Evolutionary conservation across 1,139 yeast species (phyloP).

Genomic region (Yamadazyma blattariae): DNA sequence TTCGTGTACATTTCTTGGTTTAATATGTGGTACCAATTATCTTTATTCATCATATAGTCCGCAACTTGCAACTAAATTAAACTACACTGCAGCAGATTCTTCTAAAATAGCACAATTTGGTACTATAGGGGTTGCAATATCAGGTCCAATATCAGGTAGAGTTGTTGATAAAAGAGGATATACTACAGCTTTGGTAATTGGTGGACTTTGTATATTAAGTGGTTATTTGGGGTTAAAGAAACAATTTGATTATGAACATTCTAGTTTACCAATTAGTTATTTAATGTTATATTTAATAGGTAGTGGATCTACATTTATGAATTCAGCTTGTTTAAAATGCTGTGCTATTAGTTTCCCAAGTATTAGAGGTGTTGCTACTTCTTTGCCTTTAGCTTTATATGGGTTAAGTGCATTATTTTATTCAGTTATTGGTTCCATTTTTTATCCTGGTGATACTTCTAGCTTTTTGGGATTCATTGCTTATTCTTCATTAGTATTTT

Average conservation of each 20-base stretch:
- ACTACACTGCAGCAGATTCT: constrained; percentile 52
- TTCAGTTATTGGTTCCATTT: constrained; percentile 45
- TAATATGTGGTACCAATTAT: constrained; percentile 61
- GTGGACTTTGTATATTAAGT: constrained; percentile 38
- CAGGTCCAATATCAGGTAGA: constrained; percentile 58
- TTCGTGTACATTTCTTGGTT: constrained; percentile 49
- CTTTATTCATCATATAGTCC: constrained; percentile 63
- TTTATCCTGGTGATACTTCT: constrained; percentile 52
- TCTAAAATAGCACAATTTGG: constrained; percentile 59
- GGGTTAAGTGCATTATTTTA: constrained; percentile 60
- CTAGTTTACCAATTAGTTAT: constrained; percentile 34
- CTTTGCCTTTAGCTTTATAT: constrained; percentile 56
- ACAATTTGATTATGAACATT: constrained; percentile 36
- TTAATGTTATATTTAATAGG: constrained; percentile 45
- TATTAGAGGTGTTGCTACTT: constrained; percentile 57
- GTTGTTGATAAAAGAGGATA: constrained; percentile 58
- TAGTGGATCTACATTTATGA: constrained; percentile 52
- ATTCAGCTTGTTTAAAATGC: constrained; percentile 53
- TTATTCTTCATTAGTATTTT: constrained; percentile 36
- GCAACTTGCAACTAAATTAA: constrained; percentile 52
- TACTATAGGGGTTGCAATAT: constrained; percentile 54
- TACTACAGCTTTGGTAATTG: constrained; percentile 39
- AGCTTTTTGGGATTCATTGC: constrained; percentile 48
- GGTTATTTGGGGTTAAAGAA: constrained; percentile 48
- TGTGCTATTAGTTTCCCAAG: constrained; percentile 57